Percentiles rank a stretch among this genome's conserved stretches.
Evolutionary conservation across 257 asterid species (phyloP).

Genomic region (Verbena officinalis): DNA sequence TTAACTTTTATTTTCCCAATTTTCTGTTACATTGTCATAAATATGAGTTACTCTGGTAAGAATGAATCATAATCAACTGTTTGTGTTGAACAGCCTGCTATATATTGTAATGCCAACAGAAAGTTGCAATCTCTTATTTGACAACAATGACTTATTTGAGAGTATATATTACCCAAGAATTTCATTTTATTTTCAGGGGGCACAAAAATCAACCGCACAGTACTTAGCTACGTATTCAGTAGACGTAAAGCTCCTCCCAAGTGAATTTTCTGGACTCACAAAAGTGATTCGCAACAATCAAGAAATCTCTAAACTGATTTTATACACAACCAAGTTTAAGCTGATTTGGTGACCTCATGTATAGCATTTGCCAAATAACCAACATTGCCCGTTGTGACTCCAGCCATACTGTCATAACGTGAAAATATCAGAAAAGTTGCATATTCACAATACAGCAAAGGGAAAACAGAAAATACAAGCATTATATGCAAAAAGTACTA

Average conservation of each 20-base stretch:
- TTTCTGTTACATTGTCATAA: too few relatives aligned
- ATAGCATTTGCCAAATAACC: conserved; percentile 92
- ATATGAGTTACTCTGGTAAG: too few relatives aligned
- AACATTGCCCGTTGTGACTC: conserved; percentile 90
- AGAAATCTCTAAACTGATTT: conserved; percentile 25
- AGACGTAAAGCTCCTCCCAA: conserved; percentile 6
- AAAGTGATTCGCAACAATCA: neutral
- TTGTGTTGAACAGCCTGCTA: too few relatives aligned
- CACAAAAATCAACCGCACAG: conserved; percentile 20
- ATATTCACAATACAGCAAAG: neutral
- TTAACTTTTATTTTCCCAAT: too few relatives aligned
- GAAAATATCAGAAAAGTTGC: neutral
- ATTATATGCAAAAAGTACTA: neutral
- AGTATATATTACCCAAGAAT: neutral
- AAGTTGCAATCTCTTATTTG: conserved; percentile 13
- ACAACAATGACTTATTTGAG: neutral
- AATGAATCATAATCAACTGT: too few relatives aligned
- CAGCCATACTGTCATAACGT: conserved; percentile 82
- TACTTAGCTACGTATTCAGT: too few relatives aligned
- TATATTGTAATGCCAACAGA: conserved; percentile 6
- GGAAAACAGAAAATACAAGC: neutral
- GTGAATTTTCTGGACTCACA: conserved; percentile 8
- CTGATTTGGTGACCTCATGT: conserved; percentile 80
- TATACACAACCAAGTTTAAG: conserved; percentile 14
- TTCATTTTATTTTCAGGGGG: conserved; percentile 27